phyloP scores from a whole-genome alignment of 2,329 filamentous ascomycete species.

The Arthrinium puccinioides region DNA sequence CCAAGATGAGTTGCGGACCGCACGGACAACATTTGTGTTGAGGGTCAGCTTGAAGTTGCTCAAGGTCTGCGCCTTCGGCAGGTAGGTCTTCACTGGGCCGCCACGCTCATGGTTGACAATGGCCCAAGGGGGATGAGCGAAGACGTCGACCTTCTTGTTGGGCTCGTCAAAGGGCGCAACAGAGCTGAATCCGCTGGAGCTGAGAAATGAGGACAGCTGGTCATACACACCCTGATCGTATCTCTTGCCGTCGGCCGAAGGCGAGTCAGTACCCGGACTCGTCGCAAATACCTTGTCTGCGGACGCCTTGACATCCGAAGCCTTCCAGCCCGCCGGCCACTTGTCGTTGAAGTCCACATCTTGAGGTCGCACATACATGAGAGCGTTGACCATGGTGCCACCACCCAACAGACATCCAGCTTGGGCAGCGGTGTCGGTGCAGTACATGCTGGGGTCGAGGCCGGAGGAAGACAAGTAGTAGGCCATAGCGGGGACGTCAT shows the following conservation, averaged over 20 bases:
- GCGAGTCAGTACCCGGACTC: constrained; percentile 17
- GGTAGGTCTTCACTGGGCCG: constrained; percentile 11
- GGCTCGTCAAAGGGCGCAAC: constrained; percentile 9
- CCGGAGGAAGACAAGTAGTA: constrained; percentile 14
- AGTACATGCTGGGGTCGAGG: constrained; percentile 19
- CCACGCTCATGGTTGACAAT: constrained; percentile 9
- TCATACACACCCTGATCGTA: constrained; percentile 11
- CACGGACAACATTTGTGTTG: constrained; percentile 14
- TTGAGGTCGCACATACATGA: constrained; percentile 24
- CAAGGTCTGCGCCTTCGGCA: constrained; percentile 9
- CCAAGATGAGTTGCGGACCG: constrained; percentile 28
- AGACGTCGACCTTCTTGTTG: constrained; percentile 10
- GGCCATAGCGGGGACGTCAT: constrained; percentile 21
- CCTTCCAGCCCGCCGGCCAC: constrained; percentile 23
- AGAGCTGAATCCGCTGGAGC: constrained; percentile 8
- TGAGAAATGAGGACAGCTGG: constrained; percentile 9
- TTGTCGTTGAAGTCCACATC: constrained; percentile 22
- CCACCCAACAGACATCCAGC: constrained; percentile 31
- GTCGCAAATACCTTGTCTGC: constrained; percentile 18
- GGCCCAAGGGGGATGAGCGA: constrained; percentile 48
- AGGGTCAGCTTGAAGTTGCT: constrained; percentile 11
- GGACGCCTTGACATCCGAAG: constrained; percentile 16
- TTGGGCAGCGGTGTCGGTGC: constrained; percentile 25
- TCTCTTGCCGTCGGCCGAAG: constrained; percentile 16
- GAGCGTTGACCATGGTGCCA: constrained; percentile 24